A percentile compares a stretch with the other conserved stretches of the same genome.
These are phyloP conservation scores for sorghum (Sorghum bicolor) DNA, from an alignment of 176 grass and related monocot genomes.

Conservation along the genomic window Sorghum_bicolor_NCBIv3 NC_012878.2:2319001-2319500, in stretches of 20 bases:
- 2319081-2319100: constrained; percentile 38
- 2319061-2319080: constrained; percentile 50
- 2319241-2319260: background rate
- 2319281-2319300: background rate
- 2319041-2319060: constrained; percentile 46
- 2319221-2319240: constrained; percentile 46
- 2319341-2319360: background rate
- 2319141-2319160: constrained; percentile 79
- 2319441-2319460: background rate
- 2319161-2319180: constrained; percentile 88
- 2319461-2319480: constrained; percentile 18
- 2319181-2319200: constrained; percentile 80
- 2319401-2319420: background rate
- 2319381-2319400: constrained; percentile 7
- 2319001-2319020: constrained; percentile 71
- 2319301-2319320: background rate
- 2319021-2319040: constrained; percentile 89
- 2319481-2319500: background rate
- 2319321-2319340: background rate
- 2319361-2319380: background rate
- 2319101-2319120: constrained; percentile 36
- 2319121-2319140: constrained; percentile 47
- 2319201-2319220: constrained; percentile 82
- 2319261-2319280: background rate
- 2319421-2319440: background rate